Conservation (phyloP, 768 basidiomycete species). For the Thelephora ganbajun region DNA sequence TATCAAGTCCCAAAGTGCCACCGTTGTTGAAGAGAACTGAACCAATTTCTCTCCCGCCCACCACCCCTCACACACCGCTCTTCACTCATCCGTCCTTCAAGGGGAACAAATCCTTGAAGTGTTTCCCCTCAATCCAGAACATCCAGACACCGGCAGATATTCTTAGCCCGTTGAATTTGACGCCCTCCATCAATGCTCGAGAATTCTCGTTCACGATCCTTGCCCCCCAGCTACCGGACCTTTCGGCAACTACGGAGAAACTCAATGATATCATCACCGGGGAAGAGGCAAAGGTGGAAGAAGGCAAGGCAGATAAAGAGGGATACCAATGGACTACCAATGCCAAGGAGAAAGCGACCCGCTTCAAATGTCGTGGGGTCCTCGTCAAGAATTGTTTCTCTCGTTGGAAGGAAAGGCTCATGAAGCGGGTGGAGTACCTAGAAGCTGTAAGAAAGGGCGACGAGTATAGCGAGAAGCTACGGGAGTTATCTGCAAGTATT, state of each 20-base stretch:
- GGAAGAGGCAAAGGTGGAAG: background rate
- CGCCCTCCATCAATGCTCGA: constrained; percentile 6
- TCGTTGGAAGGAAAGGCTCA: constrained; percentile 18
- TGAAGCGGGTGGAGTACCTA: constrained; percentile 34
- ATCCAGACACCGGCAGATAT: constrained; percentile 8
- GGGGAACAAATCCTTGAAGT: constrained; percentile 12
- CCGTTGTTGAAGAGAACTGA: constrained; percentile 13
- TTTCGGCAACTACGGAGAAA: constrained; percentile 1
- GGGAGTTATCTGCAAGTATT: constrained; percentile 1
- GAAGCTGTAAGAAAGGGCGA: constrained; percentile 51
- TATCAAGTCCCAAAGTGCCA: constrained; percentile 2
- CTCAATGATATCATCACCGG: background rate
- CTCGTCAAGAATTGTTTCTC: background rate
- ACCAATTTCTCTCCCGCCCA: constrained; percentile 18
- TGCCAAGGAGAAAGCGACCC: background rate
- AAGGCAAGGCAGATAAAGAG: background rate
- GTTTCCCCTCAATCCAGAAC: constrained; percentile 13
- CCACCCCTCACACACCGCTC: constrained; percentile 11
- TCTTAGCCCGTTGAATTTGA: constrained; percentile 15
- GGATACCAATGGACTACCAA: background rate
- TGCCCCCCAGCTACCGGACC: constrained; percentile 3
- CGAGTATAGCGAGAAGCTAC: constrained; percentile 41
- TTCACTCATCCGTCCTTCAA: constrained; percentile 4
- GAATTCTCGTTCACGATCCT: constrained; percentile 3
- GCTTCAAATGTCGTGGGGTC: background rate